These are phyloP conservation scores for Kluyveromyces nonfermentans DNA, from an alignment of 805 yeast species.

Conservation along the genomic window DNA sequence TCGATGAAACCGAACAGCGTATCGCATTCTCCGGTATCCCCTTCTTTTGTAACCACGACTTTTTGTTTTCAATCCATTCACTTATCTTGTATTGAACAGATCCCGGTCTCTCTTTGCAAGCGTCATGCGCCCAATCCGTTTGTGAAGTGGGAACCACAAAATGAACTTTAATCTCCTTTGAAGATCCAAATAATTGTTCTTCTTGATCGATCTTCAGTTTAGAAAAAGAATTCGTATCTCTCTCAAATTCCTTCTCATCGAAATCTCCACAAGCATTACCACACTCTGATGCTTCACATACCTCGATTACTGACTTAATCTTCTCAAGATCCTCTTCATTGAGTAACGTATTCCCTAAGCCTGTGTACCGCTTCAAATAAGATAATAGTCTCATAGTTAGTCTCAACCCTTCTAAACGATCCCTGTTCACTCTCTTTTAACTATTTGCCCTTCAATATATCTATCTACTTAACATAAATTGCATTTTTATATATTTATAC, in stretches of 20 bases:
- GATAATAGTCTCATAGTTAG: conserved; percentile 8
- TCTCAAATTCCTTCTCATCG: conserved; percentile 22
- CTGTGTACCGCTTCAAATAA: conserved; percentile 4
- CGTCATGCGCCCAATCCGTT: conserved; percentile 76
- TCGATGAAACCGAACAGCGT: conserved; percentile 38
- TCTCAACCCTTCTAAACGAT: background rate
- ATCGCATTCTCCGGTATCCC: conserved; percentile 24
- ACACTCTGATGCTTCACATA: conserved; percentile 15
- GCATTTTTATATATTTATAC: too few species aligned
- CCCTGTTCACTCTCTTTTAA: too few species aligned
- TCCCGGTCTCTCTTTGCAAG: conserved; percentile 36
- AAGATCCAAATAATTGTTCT: conserved; percentile 55
- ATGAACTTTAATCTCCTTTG: conserved; percentile 62
- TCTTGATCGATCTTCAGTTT: conserved; percentile 26
- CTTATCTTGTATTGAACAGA: conserved; percentile 40
- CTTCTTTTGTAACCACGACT: conserved; percentile 20
- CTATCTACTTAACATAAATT: too few species aligned
- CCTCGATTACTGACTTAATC: conserved; percentile 14
- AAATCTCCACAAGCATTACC: conserved; percentile 9
- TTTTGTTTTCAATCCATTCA: conserved; percentile 30
- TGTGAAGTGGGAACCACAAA: conserved; percentile 77
- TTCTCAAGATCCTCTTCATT: conserved; percentile 7
- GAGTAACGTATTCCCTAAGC: background rate
- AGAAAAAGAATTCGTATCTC: conserved; percentile 16
- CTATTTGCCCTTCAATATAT: too few species aligned